Conservation (phyloP, 75 land plant species). For the Ceratopteris richardii region DNA sequence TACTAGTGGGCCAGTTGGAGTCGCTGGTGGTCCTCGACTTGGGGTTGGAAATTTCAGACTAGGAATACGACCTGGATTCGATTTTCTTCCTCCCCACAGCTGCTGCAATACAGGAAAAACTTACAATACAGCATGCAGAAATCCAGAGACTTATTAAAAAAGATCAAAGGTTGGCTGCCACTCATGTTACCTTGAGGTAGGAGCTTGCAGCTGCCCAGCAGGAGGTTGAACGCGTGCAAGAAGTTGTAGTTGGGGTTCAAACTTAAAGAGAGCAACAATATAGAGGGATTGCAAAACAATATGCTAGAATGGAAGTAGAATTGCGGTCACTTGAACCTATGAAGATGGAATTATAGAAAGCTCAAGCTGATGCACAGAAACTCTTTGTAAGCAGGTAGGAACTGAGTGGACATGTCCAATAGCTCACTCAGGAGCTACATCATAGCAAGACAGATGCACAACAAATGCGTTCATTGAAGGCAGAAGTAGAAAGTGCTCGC, state of each 20-base stretch:
- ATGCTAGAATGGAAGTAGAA: conserved; percentile 55
- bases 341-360: conserved; percentile 42
- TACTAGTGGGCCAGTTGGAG: neutral
- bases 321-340: conserved; percentile 29
- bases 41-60: neutral
- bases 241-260: conserved; percentile 29
- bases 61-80: neutral
- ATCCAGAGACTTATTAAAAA: conserved; percentile 55
- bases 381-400: conserved; percentile 34
- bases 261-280: conserved; percentile 46
- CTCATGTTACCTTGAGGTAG: conserved; percentile 45
- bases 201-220: conserved; percentile 58
- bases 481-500: conserved; percentile 45
- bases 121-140: conserved; percentile 52
- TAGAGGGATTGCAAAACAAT: conserved; percentile 56
- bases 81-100: conserved; percentile 15
- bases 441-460: conserved; percentile 45
- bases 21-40: neutral
- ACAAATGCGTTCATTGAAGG: conserved; percentile 37
- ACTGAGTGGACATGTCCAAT: conserved; percentile 37
- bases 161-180: conserved; percentile 48
- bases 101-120: conserved; percentile 52
- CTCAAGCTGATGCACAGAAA: conserved; percentile 52
- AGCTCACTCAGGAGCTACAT: conserved; percentile 45
- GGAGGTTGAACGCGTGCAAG: conserved; percentile 50